Base-by-base conservation (phyloP, 2,329 filamentous ascomycete genomes). In the Talaromyces atroroseus region DNA sequence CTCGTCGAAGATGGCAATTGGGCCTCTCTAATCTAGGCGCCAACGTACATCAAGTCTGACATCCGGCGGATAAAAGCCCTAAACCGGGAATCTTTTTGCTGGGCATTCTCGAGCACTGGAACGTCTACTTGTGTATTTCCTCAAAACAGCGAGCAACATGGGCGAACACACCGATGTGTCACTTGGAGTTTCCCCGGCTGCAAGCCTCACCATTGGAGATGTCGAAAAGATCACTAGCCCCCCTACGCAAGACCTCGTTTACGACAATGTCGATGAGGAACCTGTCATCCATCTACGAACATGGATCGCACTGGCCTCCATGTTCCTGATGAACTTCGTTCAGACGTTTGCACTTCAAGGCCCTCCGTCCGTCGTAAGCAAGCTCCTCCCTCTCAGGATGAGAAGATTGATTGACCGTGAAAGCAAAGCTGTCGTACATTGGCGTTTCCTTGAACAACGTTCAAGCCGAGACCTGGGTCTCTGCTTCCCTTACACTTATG, bases 301-400 rank as follows among this genome's bases (percentile, higher is more conserved):
- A 29, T 52, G 50, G 50, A 32, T 52, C 24, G 50, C 50, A 8
- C 24, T 46, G 16, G 38, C 36, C 23, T 24, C 50, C 18, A 44
- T 52, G 23, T 52, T 52, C n/a, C 24, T 52, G 23, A 29, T 52
- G 40, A 52, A 52, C 18, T 44, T 44, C 16, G 42, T 42, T 18
- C 50, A 52, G 24, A 26, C 24, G 24, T 26, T 52, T 23, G 50
- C 50, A 16, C 24, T 52, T 29, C 50, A 52, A 44, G 50, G 50
- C 7, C 50, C 50, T 34, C 18, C 38, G 16, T 18, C 50, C 24
- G 40, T 44, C 18, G 50, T 52, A 44, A 45, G 50, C 11, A 21
- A 52, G 6, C n/a, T 10, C 20, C 38, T 23, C 49, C 14, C 8
- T 10, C 21, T 5, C 32, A 18, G 21, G n/a, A 11, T 11, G 18